phyloP scores from a whole-genome alignment of 2,329 filamentous ascomycete species.

The Herpomyces periplanetae region DNA sequence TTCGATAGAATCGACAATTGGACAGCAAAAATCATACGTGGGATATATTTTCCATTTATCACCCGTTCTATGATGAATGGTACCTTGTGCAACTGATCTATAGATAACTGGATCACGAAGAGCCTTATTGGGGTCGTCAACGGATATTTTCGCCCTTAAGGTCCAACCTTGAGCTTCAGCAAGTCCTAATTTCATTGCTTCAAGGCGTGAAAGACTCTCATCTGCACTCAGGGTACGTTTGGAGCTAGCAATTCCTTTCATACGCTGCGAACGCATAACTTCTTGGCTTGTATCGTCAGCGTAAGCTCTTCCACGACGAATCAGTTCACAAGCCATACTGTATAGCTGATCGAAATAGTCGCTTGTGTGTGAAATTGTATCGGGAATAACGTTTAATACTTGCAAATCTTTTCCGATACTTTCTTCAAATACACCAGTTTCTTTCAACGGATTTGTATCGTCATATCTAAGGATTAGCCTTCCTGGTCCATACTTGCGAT shows the following conservation, averaged over 20 bases:
- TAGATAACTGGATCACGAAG: constrained; percentile 92
- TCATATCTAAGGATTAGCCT: constrained; percentile 72
- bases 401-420: constrained; percentile 64
- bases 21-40: constrained; percentile 54
- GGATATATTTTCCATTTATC: constrained; percentile 50
- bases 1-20: constrained; percentile 42
- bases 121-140: constrained; percentile 72
- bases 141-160: constrained; percentile 71
- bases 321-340: constrained; percentile 41
- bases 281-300: constrained; percentile 76
- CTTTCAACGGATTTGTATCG: constrained; percentile 85
- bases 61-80: constrained; percentile 37
- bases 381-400: constrained; percentile 64
- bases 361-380: constrained; percentile 52
- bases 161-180: constrained; percentile 47
- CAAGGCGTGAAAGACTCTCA: constrained; percentile 49
- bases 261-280: constrained; percentile 47
- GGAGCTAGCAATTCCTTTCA: constrained; percentile 42
- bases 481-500: constrained; percentile 65
- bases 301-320: constrained; percentile 57
- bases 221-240: constrained; percentile 38
- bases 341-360: constrained; percentile 86
- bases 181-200: constrained; percentile 64
- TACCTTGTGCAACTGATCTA: constrained; percentile 30
- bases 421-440: constrained; percentile 86